Conservation (phyloP, 176 grass and related monocot species). For the Puya raimondii region DNA sequence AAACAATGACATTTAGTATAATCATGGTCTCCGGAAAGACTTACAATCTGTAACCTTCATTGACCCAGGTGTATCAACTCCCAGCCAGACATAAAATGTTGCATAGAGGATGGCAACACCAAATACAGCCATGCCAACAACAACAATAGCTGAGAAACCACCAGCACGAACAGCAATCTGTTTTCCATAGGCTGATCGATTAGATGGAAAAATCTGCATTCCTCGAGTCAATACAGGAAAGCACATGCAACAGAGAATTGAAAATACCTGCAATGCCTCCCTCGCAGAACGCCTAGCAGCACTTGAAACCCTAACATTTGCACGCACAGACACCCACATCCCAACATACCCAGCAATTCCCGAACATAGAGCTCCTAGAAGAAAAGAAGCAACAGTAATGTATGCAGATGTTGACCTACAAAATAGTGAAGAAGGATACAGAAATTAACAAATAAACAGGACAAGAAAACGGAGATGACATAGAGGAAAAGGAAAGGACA, state of each 20-base stretch:
- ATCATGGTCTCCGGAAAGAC: slow-evolving; percentile 23
- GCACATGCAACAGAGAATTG: slow-evolving; percentile 6
- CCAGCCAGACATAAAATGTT: slow-evolving; percentile 89
- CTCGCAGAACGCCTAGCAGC: slow-evolving; percentile 96
- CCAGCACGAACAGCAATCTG: slow-evolving; percentile 98
- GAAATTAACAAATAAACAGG: slow-evolving; percentile 15
- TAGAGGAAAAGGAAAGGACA: slow-evolving; percentile 8
- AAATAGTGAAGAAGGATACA: neutral
- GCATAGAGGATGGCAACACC: slow-evolving; percentile 93
- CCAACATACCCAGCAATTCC: slow-evolving; percentile 95
- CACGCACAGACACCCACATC: slow-evolving; percentile 99
- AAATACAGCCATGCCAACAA: slow-evolving; percentile 99
- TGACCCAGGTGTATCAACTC: slow-evolving; percentile 79
- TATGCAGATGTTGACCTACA: slow-evolving; percentile 77
- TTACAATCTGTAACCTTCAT: slow-evolving; percentile 99
- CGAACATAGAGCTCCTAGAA: slow-evolving; percentile 93
- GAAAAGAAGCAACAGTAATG: slow-evolving; percentile 92
- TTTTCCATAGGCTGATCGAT: slow-evolving; percentile 31
- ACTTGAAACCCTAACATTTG: slow-evolving; percentile 98
- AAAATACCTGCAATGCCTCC: slow-evolving; percentile 95
- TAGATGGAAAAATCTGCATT: slow-evolving; percentile 8
- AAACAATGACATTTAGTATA: no score
- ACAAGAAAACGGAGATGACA: neutral
- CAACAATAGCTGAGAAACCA: slow-evolving; percentile 92
- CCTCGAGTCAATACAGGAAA: slow-evolving; percentile 13